phyloP scores from a whole-genome alignment of 306 rosid species.

The Vigna angularis region DNA sequence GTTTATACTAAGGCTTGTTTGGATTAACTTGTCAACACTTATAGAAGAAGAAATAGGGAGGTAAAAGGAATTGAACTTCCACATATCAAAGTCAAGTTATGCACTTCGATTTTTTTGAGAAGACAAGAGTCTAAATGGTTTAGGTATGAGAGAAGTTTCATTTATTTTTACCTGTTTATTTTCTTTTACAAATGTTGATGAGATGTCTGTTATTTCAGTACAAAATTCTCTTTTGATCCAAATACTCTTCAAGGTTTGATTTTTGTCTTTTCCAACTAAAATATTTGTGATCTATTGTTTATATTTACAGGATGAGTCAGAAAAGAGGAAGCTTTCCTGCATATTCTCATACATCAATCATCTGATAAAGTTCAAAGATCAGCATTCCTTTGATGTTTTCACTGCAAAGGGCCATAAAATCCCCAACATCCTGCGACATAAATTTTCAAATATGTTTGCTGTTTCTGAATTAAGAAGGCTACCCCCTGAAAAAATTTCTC shows the following conservation, averaged over 20 bases:
- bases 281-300: neutral
- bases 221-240: neutral
- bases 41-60: neutral
- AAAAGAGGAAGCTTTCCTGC: slow-evolving; percentile 60
- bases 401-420: slow-evolving; percentile 63
- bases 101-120: neutral
- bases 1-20: neutral
- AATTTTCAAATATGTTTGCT: no score
- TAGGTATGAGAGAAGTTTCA: neutral
- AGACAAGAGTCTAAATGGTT: neutral
- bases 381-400: slow-evolving; percentile 54
- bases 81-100: neutral
- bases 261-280: neutral
- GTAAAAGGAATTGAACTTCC: neutral
- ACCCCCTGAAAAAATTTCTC: slow-evolving; percentile 58
- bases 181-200: neutral
- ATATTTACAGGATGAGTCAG: slow-evolving; percentile 71
- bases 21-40: neutral
- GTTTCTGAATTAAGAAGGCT: no score
- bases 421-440: slow-evolving; percentile 65
- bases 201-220: neutral
- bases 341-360: slow-evolving; percentile 78
- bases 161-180: neutral
- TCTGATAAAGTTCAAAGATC: slow-evolving; percentile 82
- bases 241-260: neutral